These are phyloP conservation scores for Penicillium sp. DNA, from an alignment of 2,329 filamentous ascomycete species.

Conservation along the genomic window DNA sequence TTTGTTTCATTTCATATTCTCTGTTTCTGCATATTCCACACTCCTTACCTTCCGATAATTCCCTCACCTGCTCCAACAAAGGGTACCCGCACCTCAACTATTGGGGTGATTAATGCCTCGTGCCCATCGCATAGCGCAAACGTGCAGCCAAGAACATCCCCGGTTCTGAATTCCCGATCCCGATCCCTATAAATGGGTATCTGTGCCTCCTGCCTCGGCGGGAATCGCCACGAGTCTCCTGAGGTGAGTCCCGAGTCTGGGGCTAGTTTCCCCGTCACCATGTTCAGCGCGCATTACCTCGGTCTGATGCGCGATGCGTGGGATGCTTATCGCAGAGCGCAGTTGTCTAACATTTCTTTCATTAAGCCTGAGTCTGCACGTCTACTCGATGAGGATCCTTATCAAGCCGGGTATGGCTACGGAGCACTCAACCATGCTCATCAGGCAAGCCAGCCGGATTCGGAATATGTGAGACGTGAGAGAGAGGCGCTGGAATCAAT, in stretches of 20 bases:
- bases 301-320: slow-evolving; percentile 13
- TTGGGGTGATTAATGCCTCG: slow-evolving; percentile 24
- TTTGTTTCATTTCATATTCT: slow-evolving; percentile 6
- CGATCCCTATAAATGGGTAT: slow-evolving; percentile 41
- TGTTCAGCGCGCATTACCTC: slow-evolving; percentile 17
- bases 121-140: slow-evolving; percentile 19
- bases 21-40: slow-evolving; percentile 13
- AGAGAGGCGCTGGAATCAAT: slow-evolving; percentile 48
- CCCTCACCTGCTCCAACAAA: not conserved
- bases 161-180: not conserved
- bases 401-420: slow-evolving; percentile 47
- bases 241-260: slow-evolving; percentile 30
- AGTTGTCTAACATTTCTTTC: slow-evolving; percentile 14
- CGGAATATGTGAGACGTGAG: slow-evolving; percentile 45
- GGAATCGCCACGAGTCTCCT: slow-evolving; percentile 38
- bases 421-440: slow-evolving; percentile 41
- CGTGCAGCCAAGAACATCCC: slow-evolving; percentile 4
- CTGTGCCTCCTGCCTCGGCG: slow-evolving; percentile 47
- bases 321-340: not conserved
- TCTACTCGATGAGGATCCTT: slow-evolving; percentile 47
- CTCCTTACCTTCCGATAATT: slow-evolving; percentile 14
- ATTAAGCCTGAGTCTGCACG: slow-evolving; percentile 44
- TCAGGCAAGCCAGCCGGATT: slow-evolving; percentile 42
- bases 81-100: slow-evolving; percentile 12
- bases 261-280: not conserved